Conservation (phyloP, 768 basidiomycete genomes). For the Leccinum boreale region DNA sequence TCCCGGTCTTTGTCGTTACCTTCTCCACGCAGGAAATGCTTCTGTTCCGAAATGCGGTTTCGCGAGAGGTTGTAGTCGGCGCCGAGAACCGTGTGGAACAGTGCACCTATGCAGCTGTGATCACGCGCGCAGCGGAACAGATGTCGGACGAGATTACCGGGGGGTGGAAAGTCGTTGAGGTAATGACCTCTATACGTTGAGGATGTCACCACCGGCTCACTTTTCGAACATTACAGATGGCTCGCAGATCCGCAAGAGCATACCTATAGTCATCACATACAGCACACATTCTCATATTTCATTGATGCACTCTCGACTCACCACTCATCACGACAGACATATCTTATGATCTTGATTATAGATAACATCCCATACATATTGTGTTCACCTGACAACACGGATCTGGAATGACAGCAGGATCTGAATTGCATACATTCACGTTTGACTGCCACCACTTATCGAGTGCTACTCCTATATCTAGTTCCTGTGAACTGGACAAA, state of each 20-base stretch:
- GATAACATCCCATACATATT: slow-evolving; percentile 11
- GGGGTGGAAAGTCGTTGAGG: slow-evolving; percentile 98
- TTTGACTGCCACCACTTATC: background rate
- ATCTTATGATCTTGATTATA: slow-evolving; percentile 30
- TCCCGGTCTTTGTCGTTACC: slow-evolving; percentile 88
- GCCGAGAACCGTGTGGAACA: slow-evolving; percentile 91
- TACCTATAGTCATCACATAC: slow-evolving; percentile 35
- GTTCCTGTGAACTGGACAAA: background rate
- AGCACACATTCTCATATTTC: slow-evolving; percentile 11
- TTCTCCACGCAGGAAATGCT: slow-evolving; percentile 95
- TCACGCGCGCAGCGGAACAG: slow-evolving; percentile 87
- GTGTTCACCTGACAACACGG: background rate
- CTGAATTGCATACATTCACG: background rate
- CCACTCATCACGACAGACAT: slow-evolving; percentile 29
- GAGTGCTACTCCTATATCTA: background rate
- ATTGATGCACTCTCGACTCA: slow-evolving; percentile 25
- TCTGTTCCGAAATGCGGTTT: slow-evolving; percentile 85
- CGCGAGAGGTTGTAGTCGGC: slow-evolving; percentile 83
- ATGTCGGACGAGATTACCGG: slow-evolving; percentile 90
- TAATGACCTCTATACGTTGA: slow-evolving; percentile 34
- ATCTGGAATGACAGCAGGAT: background rate
- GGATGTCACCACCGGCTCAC: background rate
- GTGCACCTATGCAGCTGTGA: slow-evolving; percentile 86
- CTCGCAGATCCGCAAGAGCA: slow-evolving; percentile 47
- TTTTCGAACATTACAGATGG: slow-evolving; percentile 39